Conservation (phyloP, 345 rosid species). For the Gossypium turneri region DNA sequence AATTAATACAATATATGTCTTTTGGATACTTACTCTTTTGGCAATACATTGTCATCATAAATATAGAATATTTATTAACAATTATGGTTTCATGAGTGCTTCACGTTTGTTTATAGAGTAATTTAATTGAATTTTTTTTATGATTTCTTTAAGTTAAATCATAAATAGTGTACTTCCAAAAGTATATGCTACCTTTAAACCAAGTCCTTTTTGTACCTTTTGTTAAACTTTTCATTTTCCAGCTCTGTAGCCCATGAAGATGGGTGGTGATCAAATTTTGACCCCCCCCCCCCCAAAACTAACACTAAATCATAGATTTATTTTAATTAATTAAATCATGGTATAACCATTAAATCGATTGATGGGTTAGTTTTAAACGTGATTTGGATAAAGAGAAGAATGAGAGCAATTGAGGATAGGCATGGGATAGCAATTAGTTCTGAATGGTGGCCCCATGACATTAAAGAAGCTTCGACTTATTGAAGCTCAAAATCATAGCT, state of each 20-base stretch:
- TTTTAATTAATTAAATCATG: neutral
- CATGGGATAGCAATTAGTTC: neutral
- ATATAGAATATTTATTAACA: neutral
- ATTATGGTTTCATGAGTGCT: conserved; percentile 6
- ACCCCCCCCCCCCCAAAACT: neutral
- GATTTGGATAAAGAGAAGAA: neutral
- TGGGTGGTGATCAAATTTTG: neutral
- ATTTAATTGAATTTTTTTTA: neutral
- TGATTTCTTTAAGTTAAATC: neutral
- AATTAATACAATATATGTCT: no score
- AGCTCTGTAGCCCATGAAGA: neutral
- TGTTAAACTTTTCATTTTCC: neutral
- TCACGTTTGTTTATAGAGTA: conserved; percentile 7
- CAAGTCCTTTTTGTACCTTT: neutral
- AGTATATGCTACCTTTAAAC: neutral
- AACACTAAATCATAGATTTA: neutral
- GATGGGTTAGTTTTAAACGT: neutral
- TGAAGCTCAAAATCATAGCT: neutral
- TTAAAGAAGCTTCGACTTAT: neutral
- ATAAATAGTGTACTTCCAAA: neutral
- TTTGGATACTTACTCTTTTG: neutral
- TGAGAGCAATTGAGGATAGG: neutral
- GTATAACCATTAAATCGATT: neutral
- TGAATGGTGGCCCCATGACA: neutral
- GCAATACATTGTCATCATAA: neutral